phyloP scores from a whole-genome alignment of 352 stramenopile species.

The Globisporangium echinulatum region DNA sequence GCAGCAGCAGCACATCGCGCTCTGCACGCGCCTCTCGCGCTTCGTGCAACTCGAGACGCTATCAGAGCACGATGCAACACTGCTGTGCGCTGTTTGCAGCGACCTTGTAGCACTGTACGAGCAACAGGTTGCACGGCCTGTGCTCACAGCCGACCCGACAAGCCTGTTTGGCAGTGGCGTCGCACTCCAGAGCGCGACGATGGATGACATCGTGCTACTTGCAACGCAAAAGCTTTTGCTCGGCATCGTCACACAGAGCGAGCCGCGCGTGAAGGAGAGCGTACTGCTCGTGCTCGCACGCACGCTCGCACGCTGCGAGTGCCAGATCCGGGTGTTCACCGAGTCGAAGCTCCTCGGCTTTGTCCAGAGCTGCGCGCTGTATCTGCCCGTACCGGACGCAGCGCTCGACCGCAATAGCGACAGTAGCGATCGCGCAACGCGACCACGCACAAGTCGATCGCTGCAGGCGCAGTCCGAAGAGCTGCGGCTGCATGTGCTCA shows the following conservation, averaged over 20 bases:
- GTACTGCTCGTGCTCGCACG: slow-evolving; percentile 23
- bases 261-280: slow-evolving; percentile 21
- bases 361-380: slow-evolving; percentile 48
- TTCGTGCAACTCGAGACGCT: slow-evolving; percentile 35
- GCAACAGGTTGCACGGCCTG: background rate
- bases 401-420: slow-evolving; percentile 3
- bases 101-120: slow-evolving; percentile 26
- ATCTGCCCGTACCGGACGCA: slow-evolving; percentile 37
- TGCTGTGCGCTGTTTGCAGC: slow-evolving; percentile 17
- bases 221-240: slow-evolving; percentile 56
- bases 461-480: slow-evolving; percentile 47
- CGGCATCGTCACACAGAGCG: slow-evolving; percentile 17
- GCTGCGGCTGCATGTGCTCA: slow-evolving; percentile 41
- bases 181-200: slow-evolving; percentile 14
- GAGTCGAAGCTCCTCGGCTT: slow-evolving; percentile 29
- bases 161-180: slow-evolving; percentile 9
- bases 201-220: slow-evolving; percentile 65
- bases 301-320: slow-evolving; percentile 27
- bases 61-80: slow-evolving; percentile 8
- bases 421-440: background rate
- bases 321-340: slow-evolving; percentile 17
- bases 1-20: slow-evolving; percentile 40
- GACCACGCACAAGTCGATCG: background rate
- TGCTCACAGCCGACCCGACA: background rate
- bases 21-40: slow-evolving; percentile 62